These are phyloP conservation scores for Candolleomyces aberdarensis DNA, from an alignment of 768 basidiomycete species.

Conservation along the genomic window DNA sequence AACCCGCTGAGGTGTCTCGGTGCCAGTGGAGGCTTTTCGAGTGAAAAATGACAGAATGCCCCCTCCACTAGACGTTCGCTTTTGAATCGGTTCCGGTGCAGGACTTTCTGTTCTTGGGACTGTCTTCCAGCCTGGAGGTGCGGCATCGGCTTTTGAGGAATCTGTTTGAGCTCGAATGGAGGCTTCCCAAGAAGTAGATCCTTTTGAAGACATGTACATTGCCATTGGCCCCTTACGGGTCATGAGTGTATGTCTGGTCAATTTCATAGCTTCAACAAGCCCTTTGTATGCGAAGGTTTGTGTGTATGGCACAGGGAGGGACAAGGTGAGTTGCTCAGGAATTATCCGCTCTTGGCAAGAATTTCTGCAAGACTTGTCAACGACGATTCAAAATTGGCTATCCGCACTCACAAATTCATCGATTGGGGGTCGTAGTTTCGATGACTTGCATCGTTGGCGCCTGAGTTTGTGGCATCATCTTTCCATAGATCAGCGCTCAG, in stretches of 20 bases:
- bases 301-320: conserved; percentile 45
- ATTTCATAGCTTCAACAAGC: conserved; percentile 55
- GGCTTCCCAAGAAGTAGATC: conserved; percentile 73
- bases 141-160: conserved; percentile 46
- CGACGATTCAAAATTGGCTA: background rate
- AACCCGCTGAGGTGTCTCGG: conserved; percentile 10
- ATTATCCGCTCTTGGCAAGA: conserved; percentile 40
- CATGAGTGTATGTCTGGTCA: conserved; percentile 57
- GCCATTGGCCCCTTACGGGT: conserved; percentile 64
- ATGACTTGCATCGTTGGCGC: conserved; percentile 18
- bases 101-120: conserved; percentile 47
- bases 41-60: conserved; percentile 76
- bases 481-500: conserved; percentile 56
- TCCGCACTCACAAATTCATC: background rate
- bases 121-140: conserved; percentile 73
- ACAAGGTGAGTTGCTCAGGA: conserved; percentile 50
- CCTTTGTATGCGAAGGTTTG: conserved; percentile 58
- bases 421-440: conserved; percentile 60
- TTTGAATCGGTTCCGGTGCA: conserved; percentile 36
- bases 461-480: background rate
- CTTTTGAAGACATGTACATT: conserved; percentile 66
- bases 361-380: conserved; percentile 28
- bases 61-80: conserved; percentile 51
- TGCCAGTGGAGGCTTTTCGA: conserved; percentile 25
- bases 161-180: conserved; percentile 56